Percentiles rank a stretch among this genome's conserved stretches.
Evolutionary conservation across 441 rosid species (phyloP).

Genomic region (Dalechampia spathulata): DNA sequence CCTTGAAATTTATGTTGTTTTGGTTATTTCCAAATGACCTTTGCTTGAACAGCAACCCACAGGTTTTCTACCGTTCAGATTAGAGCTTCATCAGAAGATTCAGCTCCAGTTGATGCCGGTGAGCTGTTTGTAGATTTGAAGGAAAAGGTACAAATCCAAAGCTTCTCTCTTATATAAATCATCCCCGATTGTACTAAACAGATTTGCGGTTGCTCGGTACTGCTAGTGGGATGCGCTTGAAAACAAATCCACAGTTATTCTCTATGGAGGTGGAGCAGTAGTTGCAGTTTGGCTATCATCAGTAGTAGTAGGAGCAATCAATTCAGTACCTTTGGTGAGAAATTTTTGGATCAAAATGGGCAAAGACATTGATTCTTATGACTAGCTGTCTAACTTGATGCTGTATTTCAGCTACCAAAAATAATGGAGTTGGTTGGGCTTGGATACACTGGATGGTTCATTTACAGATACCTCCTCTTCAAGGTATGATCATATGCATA

Average conservation of each 20-base stretch:
- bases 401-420: conserved; percentile 71
- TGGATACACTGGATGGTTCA: conserved; percentile 99
- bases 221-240: conserved; percentile 99
- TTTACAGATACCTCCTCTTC: conserved; percentile 99
- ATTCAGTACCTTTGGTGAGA: conserved; percentile 97
- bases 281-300: conserved; percentile 91
- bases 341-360: too few species aligned
- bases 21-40: too few species aligned
- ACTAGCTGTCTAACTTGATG: not conserved
- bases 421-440: conserved; percentile 97
- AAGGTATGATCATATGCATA: too few species aligned
- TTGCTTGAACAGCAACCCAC: conserved; percentile 23
- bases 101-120: conserved; percentile 45
- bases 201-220: too few species aligned
- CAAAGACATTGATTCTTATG: too few species aligned
- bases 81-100: conserved; percentile 69
- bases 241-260: conserved; percentile 83
- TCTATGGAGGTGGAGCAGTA: conserved; percentile 87
- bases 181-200: too few species aligned
- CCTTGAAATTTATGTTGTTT: too few species aligned
- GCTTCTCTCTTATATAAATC: too few species aligned
- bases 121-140: conserved; percentile 80
- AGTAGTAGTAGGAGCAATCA: conserved; percentile 71
- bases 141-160: conserved; percentile 76
- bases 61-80: conserved; percentile 42